phyloP scores from a whole-genome alignment of 2,329 filamentous ascomycete species.

The Mycosphaerella arachidis region DNA sequence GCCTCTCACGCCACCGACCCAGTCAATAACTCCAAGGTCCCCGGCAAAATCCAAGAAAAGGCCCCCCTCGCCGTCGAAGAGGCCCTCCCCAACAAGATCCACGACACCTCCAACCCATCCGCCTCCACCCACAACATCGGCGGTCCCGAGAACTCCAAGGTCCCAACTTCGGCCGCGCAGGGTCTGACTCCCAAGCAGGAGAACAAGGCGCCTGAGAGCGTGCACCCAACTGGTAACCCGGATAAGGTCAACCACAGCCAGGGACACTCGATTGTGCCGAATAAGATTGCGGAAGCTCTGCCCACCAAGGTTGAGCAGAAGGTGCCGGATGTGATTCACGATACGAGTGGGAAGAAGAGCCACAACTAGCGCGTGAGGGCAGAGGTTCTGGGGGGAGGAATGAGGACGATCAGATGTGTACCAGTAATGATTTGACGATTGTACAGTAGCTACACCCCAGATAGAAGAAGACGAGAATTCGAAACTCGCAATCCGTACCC shows the following conservation, averaged over 20 bases:
- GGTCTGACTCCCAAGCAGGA: not conserved
- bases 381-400: no score
- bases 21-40: not conserved
- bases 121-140: not conserved
- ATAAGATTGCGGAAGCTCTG: conserved; percentile 11
- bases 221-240: conserved; percentile 9
- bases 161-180: not conserved
- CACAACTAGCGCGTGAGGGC: not conserved
- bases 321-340: conserved; percentile 9
- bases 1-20: conserved; percentile 8
- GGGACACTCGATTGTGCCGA: conserved; percentile 6
- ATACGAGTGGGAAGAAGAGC: conserved; percentile 7
- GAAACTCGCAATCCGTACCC: not conserved
- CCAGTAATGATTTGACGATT: not conserved
- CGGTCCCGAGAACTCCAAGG: not conserved
- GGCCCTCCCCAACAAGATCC: conserved; percentile 1
- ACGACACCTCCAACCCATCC: conserved; percentile 2
- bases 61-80: conserved; percentile 5
- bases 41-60: conserved; percentile 9
- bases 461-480: not conserved
- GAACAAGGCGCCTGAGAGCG: conserved; percentile 3
- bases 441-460: not conserved
- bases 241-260: conserved; percentile 12
- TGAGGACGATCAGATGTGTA: not conserved
- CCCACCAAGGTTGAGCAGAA: conserved; percentile 12